These are phyloP conservation scores for Claviceps monticola DNA, from an alignment of 2,329 filamentous ascomycete species.

Conservation along the genomic window DNA sequence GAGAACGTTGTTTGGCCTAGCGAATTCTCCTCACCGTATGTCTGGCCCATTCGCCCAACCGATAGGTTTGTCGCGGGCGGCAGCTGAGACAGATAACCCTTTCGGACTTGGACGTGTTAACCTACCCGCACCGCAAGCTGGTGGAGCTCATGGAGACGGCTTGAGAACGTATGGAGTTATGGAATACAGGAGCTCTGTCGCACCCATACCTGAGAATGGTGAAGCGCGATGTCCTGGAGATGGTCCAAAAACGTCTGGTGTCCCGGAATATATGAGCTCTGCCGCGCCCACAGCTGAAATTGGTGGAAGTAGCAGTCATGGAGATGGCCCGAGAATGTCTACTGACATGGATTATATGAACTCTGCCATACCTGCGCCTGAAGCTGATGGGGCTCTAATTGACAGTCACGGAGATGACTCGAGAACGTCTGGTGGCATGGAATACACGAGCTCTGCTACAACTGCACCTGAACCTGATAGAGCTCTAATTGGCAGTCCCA, in stretches of 20 bases:
- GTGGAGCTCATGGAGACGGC: background rate
- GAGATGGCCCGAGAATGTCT: too few species aligned
- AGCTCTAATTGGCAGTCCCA: too few species aligned
- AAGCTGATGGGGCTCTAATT: too few species aligned
- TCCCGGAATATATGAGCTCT: too few species aligned
- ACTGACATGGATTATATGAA: too few species aligned
- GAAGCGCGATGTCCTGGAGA: background rate
- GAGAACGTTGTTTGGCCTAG: constrained; percentile 5
- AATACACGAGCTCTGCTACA: too few species aligned
- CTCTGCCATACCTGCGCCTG: too few species aligned
- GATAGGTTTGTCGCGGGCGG: background rate
- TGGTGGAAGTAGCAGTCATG: background rate
- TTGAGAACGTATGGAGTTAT: background rate
- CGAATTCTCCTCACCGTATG: background rate
- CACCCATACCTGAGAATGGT: background rate
- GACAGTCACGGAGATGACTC: too few species aligned
- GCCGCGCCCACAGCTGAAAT: background rate
- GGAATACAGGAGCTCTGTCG: background rate
- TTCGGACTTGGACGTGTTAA: background rate
- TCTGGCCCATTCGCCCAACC: background rate
- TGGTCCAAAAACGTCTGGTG: too few species aligned
- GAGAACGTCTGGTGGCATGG: too few species aligned
- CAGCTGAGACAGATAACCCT: background rate
- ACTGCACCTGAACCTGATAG: too few species aligned
- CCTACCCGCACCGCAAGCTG: background rate